These are phyloP conservation scores for Candolleomyces efflorescens DNA, from an alignment of 768 basidiomycete genomes.

Conservation along the genomic window DNA sequence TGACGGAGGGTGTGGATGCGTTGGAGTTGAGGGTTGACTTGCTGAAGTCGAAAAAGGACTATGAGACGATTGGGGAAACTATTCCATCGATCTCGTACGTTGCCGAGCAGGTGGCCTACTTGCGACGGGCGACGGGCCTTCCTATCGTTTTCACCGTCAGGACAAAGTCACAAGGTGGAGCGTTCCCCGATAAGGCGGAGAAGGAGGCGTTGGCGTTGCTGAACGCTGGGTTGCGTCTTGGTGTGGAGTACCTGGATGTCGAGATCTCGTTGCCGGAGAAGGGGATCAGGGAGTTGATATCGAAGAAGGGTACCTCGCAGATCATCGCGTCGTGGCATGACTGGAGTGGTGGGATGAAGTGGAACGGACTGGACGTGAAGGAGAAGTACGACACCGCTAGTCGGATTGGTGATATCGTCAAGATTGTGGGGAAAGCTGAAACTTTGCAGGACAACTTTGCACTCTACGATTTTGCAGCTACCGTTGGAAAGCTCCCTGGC, in stretches of 20 bases:
- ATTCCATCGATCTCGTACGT: conserved; percentile 74
- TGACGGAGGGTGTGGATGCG: conserved; percentile 84
- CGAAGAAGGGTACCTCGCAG: conserved; percentile 59
- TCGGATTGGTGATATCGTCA: conserved; percentile 81
- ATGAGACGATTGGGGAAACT: conserved; percentile 42
- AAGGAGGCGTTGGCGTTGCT: conserved; percentile 74
- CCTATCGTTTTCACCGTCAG: conserved; percentile 93
- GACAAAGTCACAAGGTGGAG: conserved; percentile 84
- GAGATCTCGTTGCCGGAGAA: conserved; percentile 75
- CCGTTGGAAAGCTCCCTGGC: conserved; percentile 33
- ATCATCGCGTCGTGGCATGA: conserved; percentile 96
- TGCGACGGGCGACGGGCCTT: conserved; percentile 72
- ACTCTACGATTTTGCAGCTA: conserved; percentile 66
- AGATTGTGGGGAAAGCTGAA: conserved; percentile 85
- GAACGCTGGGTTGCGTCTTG: conserved; percentile 72
- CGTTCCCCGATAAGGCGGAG: conserved; percentile 76
- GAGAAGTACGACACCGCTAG: conserved; percentile 67
- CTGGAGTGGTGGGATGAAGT: conserved; percentile 80
- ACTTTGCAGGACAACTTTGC: conserved; percentile 73
- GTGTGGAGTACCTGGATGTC: conserved; percentile 90
- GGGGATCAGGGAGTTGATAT: conserved; percentile 51
- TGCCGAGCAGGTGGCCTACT: conserved; percentile 69
- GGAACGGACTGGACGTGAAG: conserved; percentile 59
- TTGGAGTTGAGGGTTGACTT: conserved; percentile 94
- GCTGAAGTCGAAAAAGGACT: conserved; percentile 49